Conservation (phyloP, 257 asterid species). For the Scutellaria galericulata region DNA sequence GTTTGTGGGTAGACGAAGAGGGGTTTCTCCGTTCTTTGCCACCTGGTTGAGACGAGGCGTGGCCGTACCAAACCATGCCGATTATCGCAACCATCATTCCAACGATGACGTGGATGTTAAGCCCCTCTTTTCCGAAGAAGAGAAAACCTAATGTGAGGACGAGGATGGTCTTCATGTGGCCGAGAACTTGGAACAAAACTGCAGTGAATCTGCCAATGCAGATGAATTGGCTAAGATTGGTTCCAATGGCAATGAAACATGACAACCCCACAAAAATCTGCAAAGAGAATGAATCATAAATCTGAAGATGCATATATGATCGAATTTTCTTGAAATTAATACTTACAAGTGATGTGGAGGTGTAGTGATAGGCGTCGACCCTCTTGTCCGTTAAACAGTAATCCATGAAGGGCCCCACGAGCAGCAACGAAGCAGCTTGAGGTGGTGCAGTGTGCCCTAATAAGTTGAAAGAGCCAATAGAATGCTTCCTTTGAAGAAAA, state of each 20-base stretch:
- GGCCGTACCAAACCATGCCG: constrained; percentile 82
- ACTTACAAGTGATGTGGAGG: constrained; percentile 57
- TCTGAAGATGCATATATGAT: too few relatives aligned
- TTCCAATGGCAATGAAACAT: constrained; percentile 73
- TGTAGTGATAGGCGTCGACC: constrained; percentile 60
- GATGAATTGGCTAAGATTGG: constrained; percentile 86
- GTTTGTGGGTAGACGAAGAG: constrained; percentile 35
- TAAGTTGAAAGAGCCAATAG: constrained; percentile 76
- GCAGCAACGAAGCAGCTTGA: constrained; percentile 74
- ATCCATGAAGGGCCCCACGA: constrained; percentile 69
- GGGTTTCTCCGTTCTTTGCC: constrained; percentile 57
- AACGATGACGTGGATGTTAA: constrained; percentile 62
- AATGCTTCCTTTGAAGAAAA: constrained; percentile 73
- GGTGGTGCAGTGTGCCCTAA: constrained; percentile 91
- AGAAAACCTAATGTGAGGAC: constrained; percentile 72
- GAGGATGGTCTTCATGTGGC: constrained; percentile 83
- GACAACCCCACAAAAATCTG: constrained; percentile 65
- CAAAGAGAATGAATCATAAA: constrained; percentile 1
- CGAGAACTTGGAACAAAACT: constrained; percentile 81
- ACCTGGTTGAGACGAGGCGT: constrained; percentile 68
- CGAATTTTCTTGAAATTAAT: neutral
- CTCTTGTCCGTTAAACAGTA: constrained; percentile 72
- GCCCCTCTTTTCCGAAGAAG: constrained; percentile 79
- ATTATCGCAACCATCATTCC: constrained; percentile 70
- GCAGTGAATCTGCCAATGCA: constrained; percentile 94